Evolutionary conservation across 345 rosid species (phyloP), one percentile per base, ranked within the genome.

Genomic region (Eucalyptus cladocalyx): DNA sequence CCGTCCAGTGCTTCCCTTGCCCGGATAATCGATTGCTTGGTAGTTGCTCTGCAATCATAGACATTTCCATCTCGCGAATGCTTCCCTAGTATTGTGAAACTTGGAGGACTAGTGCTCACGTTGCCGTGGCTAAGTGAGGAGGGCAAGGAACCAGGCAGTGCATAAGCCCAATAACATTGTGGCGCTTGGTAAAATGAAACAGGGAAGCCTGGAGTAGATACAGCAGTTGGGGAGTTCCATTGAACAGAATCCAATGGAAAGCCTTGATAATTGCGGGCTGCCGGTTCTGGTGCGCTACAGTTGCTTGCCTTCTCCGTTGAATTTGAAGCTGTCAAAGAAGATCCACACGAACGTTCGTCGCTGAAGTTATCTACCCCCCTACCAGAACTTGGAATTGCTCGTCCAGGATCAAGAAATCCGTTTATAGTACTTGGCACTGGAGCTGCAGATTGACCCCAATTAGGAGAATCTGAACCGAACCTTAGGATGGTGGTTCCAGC

Each of bases 401-500:
- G 91, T 87, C 90, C 92, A 53, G 88, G 80, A 90, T 88, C 87
- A 32, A 86, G 90, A 51, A 90, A 80, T 56, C 92, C 92, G 53
- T 90, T 93, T 80, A 76, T 86, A 88, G 80, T 85, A 88, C 58
- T 92, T 49, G 88, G 89, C 30, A 62, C 91, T 16, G 91, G 90
- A 90, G 91, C 92, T 88, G 90, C 89, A 17, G 95, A 89, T 88
- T 90, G 92, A 53, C 92, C 90, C 26, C 83, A 76, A 76, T 76
- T 76, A 42, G 94, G 93, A 90, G 95, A 93, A 87, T 94, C 96
- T 4, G 95, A 91, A 32, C 95, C 93, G 72, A 97, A 96, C 72
- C 92, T 94, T 30, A 95, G 94, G 67, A 96, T 93, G 76, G 92
- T 88, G 54, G 83, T 19, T 37, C 83, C 45, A 1, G 83, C 45